These are phyloP conservation scores for Tieghemiomyces parasiticus DNA, from an alignment of 192 early-diverging fungal species.

Conservation along the genomic window DNA sequence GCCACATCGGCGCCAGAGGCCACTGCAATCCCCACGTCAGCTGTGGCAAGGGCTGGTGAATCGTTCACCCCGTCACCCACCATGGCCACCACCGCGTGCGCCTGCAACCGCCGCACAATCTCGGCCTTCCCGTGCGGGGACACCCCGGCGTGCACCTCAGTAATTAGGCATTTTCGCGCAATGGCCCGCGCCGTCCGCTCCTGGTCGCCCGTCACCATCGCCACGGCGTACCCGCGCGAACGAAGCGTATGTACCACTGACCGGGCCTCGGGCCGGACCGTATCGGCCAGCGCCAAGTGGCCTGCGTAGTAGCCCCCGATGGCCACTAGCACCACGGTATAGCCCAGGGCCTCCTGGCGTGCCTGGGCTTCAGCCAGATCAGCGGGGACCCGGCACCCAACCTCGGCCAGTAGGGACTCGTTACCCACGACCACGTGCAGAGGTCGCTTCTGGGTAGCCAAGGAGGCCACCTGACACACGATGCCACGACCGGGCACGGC, in stretches of 20 bases:
- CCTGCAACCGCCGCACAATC: slow-evolving; percentile 61
- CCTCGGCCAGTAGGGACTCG: slow-evolving; percentile 34
- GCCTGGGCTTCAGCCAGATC: slow-evolving; percentile 20
- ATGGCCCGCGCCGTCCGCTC: slow-evolving; percentile 65
- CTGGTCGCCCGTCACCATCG: slow-evolving; percentile 94
- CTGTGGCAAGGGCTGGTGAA: slow-evolving; percentile 74
- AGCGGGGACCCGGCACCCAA: slow-evolving; percentile 28
- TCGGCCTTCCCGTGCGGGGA: slow-evolving; percentile 79
- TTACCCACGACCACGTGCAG: slow-evolving; percentile 58
- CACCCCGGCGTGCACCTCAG: slow-evolving; percentile 75
- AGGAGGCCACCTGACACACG: slow-evolving; percentile 39
- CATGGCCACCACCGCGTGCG: slow-evolving; percentile 61
- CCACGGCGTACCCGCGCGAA: slow-evolving; percentile 55
- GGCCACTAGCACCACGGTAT: slow-evolving; percentile 68
- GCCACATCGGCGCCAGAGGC: slow-evolving; percentile 90
- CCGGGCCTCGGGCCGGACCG: slow-evolving; percentile 61
- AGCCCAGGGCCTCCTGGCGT: slow-evolving; percentile 46
- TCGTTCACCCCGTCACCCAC: slow-evolving; percentile 97
- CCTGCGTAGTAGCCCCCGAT: slow-evolving; percentile 42
- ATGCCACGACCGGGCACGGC: slow-evolving; percentile 57
- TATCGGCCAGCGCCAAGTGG: slow-evolving; percentile 71
- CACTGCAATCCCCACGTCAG: slow-evolving; percentile 79
- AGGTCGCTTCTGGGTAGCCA: too few species aligned
- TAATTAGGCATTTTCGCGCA: slow-evolving; percentile 69
- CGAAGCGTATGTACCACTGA: slow-evolving; percentile 53